Evolutionary conservation across 73 alveolate species (phyloP).

Genomic region (Tetrahymena thermophila): DNA sequence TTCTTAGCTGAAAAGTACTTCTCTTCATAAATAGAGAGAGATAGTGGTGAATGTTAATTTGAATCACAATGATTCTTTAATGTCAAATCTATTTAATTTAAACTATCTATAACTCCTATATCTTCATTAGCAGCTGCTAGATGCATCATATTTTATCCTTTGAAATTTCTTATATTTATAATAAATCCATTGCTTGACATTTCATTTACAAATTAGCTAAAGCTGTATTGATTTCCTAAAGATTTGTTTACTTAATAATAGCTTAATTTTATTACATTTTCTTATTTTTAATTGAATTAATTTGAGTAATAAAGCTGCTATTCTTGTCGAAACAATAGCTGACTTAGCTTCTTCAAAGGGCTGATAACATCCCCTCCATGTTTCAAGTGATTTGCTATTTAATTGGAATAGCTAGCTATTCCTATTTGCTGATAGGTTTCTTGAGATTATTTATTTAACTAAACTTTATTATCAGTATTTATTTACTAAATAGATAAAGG

Average conservation of each 20-base stretch:
- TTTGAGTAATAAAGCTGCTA: not conserved
- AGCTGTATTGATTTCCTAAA: not conserved
- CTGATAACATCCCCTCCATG: not conserved
- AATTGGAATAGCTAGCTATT: not conserved
- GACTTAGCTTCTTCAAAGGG: not conserved
- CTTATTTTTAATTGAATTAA: not conserved
- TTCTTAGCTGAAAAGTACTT: constrained; percentile 52
- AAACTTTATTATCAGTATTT: not conserved
- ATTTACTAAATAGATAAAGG: not conserved
- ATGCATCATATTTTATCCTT: constrained; percentile 8
- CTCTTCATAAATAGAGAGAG: constrained; percentile 55
- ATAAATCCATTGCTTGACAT: constrained; percentile 10
- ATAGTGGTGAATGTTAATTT: constrained; percentile 50
- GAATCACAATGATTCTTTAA: constrained; percentile 32
- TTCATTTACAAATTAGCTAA: constrained; percentile 10
- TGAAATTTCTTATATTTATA: not conserved
- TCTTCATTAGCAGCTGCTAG: constrained; percentile 37
- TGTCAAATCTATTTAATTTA: constrained; percentile 4
- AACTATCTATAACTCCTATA: constrained; percentile 18
- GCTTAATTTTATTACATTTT: not conserved
- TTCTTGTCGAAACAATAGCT: not conserved
- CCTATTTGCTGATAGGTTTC: constrained; percentile 2
- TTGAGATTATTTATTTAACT: not conserved
- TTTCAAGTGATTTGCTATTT: not conserved
- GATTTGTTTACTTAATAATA: not conserved